A percentile compares a stretch with the other conserved stretches of the same genome.
These are phyloP conservation scores for Sergeia podlipaevii DNA, from an alignment of 208 protist species.

Conservation along the genomic window DNA sequence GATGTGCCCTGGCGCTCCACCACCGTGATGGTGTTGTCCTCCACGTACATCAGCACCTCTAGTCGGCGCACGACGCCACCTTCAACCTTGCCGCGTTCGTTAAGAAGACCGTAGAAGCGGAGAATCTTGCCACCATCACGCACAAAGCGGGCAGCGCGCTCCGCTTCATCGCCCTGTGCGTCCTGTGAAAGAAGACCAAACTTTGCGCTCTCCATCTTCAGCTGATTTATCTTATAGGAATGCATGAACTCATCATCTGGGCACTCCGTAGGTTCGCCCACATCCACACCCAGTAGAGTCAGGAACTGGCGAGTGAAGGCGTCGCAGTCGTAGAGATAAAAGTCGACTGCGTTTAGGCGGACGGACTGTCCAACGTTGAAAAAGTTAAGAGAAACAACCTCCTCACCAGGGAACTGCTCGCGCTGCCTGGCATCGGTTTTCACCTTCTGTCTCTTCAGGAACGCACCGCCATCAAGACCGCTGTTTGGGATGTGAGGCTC, in stretches of 20 bases:
- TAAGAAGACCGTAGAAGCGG: conserved; percentile 92
- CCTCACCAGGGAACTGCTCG: conserved; percentile 78
- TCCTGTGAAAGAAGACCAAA: conserved; percentile 67
- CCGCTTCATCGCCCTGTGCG: conserved; percentile 47
- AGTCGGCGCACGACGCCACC: conserved; percentile 84
- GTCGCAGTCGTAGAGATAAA: conserved; percentile 94
- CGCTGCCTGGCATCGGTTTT: conserved; percentile 65
- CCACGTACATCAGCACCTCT: conserved; percentile 93
- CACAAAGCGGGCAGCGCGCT: conserved; percentile 84
- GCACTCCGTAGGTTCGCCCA: conserved; percentile 39
- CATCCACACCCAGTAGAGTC: conserved; percentile 63
- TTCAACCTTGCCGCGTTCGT: conserved; percentile 46
- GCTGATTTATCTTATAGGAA: conserved; percentile 42
- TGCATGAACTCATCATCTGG: conserved; percentile 76
- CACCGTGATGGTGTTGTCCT: conserved; percentile 95
- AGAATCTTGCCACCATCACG: conserved; percentile 93
- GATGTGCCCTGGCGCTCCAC: conserved; percentile 85
- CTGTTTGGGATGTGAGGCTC: conserved; percentile 93
- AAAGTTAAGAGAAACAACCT: conserved; percentile 86
- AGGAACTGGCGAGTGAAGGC: conserved; percentile 91
- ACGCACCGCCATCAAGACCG: conserved; percentile 92
- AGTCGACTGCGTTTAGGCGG: conserved; percentile 89
- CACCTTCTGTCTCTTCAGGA: conserved; percentile 91
- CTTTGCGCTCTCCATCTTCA: conserved; percentile 42
- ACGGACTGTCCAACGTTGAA: conserved; percentile 91